phyloP scores from a whole-genome alignment of 2,329 filamentous ascomycete species.

The Pseudocercospora vitis region DNA sequence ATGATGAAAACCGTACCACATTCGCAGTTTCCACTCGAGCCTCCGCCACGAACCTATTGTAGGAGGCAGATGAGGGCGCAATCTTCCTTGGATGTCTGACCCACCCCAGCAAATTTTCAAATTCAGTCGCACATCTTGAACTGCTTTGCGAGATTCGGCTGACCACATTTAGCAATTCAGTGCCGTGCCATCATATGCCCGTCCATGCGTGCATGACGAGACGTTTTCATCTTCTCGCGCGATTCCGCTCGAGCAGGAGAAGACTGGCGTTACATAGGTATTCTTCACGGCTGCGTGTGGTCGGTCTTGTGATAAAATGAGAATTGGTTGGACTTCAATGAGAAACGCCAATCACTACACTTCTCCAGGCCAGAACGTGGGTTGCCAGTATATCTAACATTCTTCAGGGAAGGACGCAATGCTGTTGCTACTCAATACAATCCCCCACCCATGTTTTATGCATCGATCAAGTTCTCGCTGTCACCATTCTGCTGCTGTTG shows the following conservation, averaged over 20 bases:
- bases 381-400: slow-evolving; percentile 15
- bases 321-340: no score
- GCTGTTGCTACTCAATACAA: background rate
- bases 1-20: slow-evolving; percentile 58
- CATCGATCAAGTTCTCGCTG: slow-evolving; percentile 32
- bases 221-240: slow-evolving; percentile 6
- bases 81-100: slow-evolving; percentile 47
- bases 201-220: no score
- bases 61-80: slow-evolving; percentile 40
- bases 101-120: slow-evolving; percentile 18
- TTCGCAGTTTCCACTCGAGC: slow-evolving; percentile 83
- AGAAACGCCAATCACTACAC: background rate
- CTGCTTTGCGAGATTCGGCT: slow-evolving; percentile 2
- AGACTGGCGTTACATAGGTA: background rate
- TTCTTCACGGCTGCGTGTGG: background rate
- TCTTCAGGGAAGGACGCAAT: slow-evolving; percentile 8
- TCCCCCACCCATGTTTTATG: slow-evolving; percentile 17
- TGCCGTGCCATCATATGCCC: no score
- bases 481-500: slow-evolving; percentile 36
- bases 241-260: background rate
- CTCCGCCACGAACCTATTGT: slow-evolving; percentile 43
- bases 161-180: no score
- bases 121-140: no score
- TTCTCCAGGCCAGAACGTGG: background rate
- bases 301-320: background rate